A percentile compares a stretch with the other conserved stretches of the same genome.
These are phyloP conservation scores for Epipyxis sp. DNA, from an alignment of 108 stramenopile species.

Conservation along the genomic window DNA sequence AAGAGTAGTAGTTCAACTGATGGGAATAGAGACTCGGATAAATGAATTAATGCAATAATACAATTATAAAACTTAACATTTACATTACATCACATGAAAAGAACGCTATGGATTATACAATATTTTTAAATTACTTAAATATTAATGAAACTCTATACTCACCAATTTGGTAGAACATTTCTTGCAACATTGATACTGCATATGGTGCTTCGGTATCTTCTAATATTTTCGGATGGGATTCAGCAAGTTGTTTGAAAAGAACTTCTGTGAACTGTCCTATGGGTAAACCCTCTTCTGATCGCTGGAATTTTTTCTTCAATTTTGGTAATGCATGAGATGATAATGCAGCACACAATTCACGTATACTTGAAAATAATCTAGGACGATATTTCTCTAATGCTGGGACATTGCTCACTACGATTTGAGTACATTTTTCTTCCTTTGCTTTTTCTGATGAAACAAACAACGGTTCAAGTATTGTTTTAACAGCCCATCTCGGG, in stretches of 20 bases:
- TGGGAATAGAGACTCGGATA: too few species aligned
- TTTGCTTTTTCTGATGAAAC: constrained; percentile 1
- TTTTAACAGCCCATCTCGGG: neutral
- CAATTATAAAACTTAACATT: too few species aligned
- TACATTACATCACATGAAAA: too few species aligned
- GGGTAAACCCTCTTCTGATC: constrained; percentile 12
- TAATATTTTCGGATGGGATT: neutral
- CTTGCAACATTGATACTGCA: constrained; percentile 31
- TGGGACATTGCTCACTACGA: neutral
- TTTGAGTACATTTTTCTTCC: constrained; percentile 7
- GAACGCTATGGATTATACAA: too few species aligned
- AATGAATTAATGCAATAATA: too few species aligned
- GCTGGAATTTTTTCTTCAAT: constrained; percentile 25
- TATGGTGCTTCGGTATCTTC: constrained; percentile 16
- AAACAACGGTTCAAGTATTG: constrained; percentile 10
- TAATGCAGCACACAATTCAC: constrained; percentile 15
- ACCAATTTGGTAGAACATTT: constrained; percentile 34
- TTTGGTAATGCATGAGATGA: constrained; percentile 22
- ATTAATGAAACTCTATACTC: too few species aligned
- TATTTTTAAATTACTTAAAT: too few species aligned
- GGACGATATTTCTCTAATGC: constrained; percentile 24
- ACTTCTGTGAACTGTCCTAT: constrained; percentile 12
- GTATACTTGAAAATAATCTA: constrained; percentile 2
- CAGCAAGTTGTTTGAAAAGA: constrained; percentile 18
- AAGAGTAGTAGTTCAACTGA: too few species aligned